Base-by-base conservation (phyloP, 208 protist genomes). In the Trypanosoma congolense region DNA sequence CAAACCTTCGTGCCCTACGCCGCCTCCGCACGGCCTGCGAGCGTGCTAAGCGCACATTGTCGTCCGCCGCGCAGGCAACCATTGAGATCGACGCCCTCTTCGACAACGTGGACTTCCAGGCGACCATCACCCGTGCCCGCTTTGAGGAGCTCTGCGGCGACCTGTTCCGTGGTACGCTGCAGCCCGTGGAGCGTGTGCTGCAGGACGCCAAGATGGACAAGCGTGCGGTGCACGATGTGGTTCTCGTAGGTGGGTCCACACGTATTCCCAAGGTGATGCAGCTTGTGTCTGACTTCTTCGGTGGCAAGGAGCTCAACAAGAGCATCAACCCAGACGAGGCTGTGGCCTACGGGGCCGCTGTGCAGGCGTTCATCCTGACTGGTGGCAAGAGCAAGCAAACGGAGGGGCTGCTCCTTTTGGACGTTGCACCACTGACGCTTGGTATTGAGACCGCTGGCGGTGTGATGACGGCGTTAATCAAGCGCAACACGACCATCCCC, bases 221-320 rank as follows among this genome's bases (percentile, higher is more conserved):
- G 56, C 61, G 72, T 14, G 61, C 80, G 1, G 81, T 98, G 52
- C 40, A 96, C 68, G 95, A 98, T 45, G 75, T 98, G n/a, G 93
- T 98, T 12, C 82, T 98, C 2, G 96, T 98, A 19, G 96, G 96
- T 46, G 96, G 96, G 35, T 97, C 92, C 25, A 97, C 94, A 12
- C 87, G 98, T 67, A 99, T 99, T 68, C 98, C 98, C 54, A 99
- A 99, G 86, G 89, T 99, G 10, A 96, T 98, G 79, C 73, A 95
- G 69, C 56, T 98, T 10, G 79, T 99, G 14, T 70, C 63, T 25
- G 77, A 99, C 44, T 96, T 98, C 70, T 99, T 99, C 73, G 71
- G 80, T 29, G 80, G 85, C 38, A 95, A 90, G 69, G 83, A 97
- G 70, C 98, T 86, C n/a, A 89, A 89, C 84, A 77, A 73, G 41